Base-by-base conservation (phyloP, 805 yeast species). In the Ogataea corticis region DNA sequence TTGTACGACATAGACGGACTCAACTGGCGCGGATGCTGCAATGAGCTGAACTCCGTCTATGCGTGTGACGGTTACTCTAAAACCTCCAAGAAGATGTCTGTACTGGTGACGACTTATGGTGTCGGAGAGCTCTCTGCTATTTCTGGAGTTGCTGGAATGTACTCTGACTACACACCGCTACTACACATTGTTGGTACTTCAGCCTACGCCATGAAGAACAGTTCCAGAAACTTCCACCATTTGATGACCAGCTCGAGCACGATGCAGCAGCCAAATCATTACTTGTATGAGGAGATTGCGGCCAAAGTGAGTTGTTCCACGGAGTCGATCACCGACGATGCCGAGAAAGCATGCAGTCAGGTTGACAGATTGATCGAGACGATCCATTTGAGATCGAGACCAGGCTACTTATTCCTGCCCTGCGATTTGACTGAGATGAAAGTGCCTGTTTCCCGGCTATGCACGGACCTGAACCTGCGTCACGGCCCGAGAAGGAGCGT, bases 401-500 rank as follows among this genome's bases (percentile, higher is more conserved):
- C 97, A 0, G 97, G 96, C 6, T 89, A 87, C 58, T 62, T 91
- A 37, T 88, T 81, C 60, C 66, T 91, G 38, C 97, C 97, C 1
- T 69, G 77, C 37, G 94, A 90, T 62, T 61, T 87, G 54, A 73
- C 82, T 7, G 68, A 64, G 81, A 82, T 62, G 87, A 38, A 55
- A 14, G 70, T 80, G 49, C 65, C 69, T 9, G 49, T 67, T n/a
- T 36, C 46, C 2, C 63, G 69, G 41, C 66, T 82, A 33, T 49
- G 60, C 7, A 52, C 50, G 5, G 71, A 58, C 6, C 44, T 65
- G 23, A 29, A 51, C 10, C 46, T 74, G 27, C 32, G 33, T 4
- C 51, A 56, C 27, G 52, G 51, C 3, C 50, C 61, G 2, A 6
- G 18, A 0, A 60, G 57, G 33, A 12, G 51, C 10, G 49, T 56